Evolutionary conservation across 2,329 filamentous ascomycete species (phyloP).

Genomic region (Xylariaceae sp.): DNA sequence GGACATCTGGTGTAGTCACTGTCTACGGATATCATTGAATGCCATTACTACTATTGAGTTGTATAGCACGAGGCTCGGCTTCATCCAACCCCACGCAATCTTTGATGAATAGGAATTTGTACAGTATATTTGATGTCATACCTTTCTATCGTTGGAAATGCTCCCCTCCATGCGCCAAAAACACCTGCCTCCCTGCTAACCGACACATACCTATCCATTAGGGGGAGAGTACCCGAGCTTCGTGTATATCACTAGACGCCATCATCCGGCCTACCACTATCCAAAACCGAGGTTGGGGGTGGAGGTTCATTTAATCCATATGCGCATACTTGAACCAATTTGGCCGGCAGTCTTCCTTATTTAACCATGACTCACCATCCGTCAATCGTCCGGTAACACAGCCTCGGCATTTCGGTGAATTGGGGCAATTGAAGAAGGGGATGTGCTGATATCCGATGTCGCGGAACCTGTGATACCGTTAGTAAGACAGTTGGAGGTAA

Average conservation of each 20-base stretch:
- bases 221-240: neutral
- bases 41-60: neutral
- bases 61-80: too few relatives aligned
- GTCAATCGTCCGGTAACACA: constrained; percentile 86
- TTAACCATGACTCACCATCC: constrained; percentile 79
- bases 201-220: constrained; percentile 5
- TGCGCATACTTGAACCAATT: constrained; percentile 97
- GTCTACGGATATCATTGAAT: constrained; percentile 47
- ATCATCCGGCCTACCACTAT: neutral
- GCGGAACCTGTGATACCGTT: constrained; percentile 70
- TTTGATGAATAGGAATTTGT: constrained; percentile 3
- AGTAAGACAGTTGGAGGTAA: constrained; percentile 6
- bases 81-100: too few relatives aligned
- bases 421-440: constrained; percentile 98
- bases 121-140: constrained; percentile 13
- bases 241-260: neutral
- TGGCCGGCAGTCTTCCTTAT: constrained; percentile 88
- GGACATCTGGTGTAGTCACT: constrained; percentile 62
- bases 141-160: constrained; percentile 8
- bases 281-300: constrained; percentile 4
- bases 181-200: constrained; percentile 6
- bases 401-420: constrained; percentile 86
- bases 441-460: constrained; percentile 99
- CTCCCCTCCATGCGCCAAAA: constrained; percentile 18
- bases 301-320: constrained; percentile 53